Percentiles rank a stretch among this genome's conserved stretches.
Evolutionary conservation across 345 rosid genomes (phyloP).

Genomic region (Brassica carinata): DNA sequence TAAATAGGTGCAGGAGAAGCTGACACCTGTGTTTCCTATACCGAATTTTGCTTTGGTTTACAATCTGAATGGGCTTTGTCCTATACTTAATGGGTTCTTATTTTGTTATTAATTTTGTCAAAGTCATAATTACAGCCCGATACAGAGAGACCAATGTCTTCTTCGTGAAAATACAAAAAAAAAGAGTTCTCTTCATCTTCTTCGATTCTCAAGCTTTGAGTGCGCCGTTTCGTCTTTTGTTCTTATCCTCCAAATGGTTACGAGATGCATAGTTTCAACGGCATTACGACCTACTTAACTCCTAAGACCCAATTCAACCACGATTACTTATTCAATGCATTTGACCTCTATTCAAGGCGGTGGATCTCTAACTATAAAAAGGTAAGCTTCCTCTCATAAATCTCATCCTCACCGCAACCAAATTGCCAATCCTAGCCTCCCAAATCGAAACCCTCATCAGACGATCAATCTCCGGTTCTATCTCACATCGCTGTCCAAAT

Average conservation of each 20-base stretch:
- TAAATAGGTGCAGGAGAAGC: no score
- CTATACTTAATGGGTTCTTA: neutral
- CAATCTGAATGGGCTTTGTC: neutral
- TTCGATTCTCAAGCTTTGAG: neutral
- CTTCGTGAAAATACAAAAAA: no score
- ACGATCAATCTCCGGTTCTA: constrained; percentile 15
- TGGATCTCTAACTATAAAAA: neutral
- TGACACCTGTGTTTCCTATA: neutral
- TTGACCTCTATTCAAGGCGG: neutral
- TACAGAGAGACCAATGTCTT: neutral
- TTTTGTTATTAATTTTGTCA: no score
- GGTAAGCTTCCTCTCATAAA: constrained; percentile 5
- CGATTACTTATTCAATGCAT: neutral
- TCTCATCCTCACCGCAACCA: neutral
- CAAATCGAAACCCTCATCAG: constrained; percentile 16
- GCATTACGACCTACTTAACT: neutral
- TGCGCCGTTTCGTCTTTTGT: no score
- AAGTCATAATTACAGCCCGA: neutral
- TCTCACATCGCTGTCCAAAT: constrained; percentile 18
- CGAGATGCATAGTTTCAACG: neutral
- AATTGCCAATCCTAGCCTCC: constrained; percentile 34
- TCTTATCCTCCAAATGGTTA: no score
- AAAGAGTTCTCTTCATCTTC: neutral
- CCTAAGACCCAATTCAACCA: neutral
- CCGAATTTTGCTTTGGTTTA: neutral